Percentiles rank a stretch among this genome's conserved stretches.
phyloP scores from a whole-genome alignment of 2,329 filamentous ascomycete species.

The Colletotrichum incanum region DNA sequence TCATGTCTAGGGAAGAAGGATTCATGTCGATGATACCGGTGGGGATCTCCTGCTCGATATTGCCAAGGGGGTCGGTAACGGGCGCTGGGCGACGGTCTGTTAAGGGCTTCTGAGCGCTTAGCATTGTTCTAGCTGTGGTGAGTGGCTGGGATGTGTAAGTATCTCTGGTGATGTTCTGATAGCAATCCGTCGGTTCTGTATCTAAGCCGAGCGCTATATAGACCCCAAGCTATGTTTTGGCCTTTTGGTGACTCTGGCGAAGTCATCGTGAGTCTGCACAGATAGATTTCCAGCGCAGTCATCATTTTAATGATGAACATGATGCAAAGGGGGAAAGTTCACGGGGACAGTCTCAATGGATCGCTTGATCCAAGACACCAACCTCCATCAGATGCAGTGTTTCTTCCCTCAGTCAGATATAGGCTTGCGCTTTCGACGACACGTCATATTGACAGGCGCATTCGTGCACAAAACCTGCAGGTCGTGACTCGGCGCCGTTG shows the following conservation, averaged over 20 bases:
- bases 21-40: not conserved
- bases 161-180: not conserved
- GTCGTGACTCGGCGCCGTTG: not conserved
- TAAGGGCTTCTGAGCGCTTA: not conserved
- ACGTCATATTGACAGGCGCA: not conserved
- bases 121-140: not conserved
- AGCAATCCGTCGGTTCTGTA: not conserved
- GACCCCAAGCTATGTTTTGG: too few species aligned
- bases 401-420: not conserved
- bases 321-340: not conserved
- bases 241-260: not conserved
- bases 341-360: not conserved
- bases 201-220: constrained; percentile 1
- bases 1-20: constrained; percentile 1
- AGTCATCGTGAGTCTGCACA: not conserved
- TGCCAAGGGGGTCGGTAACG: not conserved
- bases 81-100: not conserved
- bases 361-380: constrained; percentile 1
- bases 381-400: not conserved
- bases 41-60: not conserved
- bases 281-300: not conserved
- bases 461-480: not conserved
- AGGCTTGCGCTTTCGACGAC: not conserved
- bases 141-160: not conserved
- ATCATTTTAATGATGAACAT: not conserved